Evolutionary conservation across 768 basidiomycete genomes (phyloP), one percentile per base, ranked within the genome.

Genomic region (Kwoniella botswanensis): DNA sequence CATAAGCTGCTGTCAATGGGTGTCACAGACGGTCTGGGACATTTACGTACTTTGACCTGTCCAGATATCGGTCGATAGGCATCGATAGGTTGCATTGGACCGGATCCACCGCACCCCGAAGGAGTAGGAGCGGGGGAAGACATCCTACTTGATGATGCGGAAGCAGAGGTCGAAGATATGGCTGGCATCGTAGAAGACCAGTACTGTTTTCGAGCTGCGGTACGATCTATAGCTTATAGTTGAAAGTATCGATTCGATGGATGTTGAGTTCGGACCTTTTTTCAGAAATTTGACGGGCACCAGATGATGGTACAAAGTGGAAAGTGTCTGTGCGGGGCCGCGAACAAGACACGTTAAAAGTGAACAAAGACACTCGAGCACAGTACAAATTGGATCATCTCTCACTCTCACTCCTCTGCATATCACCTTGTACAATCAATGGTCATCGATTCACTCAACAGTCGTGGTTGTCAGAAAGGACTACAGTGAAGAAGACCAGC

Each of bases 1-100:
- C 35, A 35, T 35, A 35, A 35, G 35, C 35, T 35, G 35, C 35
- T 35, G 35, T 35, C 35, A 35, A 35, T 35, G 35, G 35, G 35
- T 35, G 35, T 46, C 13, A 43, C 12, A 65, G 29, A 29, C 15
- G 29, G 24, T 17, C 10, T 29, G 26, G 13, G 29, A 35, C 35
- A 7, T 18, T 43, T 2, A 57, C 71, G 2, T 42, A 73, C 72
- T 56, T 69, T 73, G 43, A 73, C 72, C 53, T 70, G 72, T 15
- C 57, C 21, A 3, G 72, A 63, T 5, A 73, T 57, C 12, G 68
- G 55, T 17, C 72, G 54, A 43, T 73, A 73, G 22, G 68, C 26
- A 26, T 73, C 72, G 21, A 67, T 64, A 24, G 29, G 29, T 35
- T 68, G 71, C 0, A 22, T 29, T 35, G 58, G 42, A 7, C 29